These are phyloP conservation scores for Auricularia sp. DNA, from an alignment of 768 basidiomycete species.

Conservation along the genomic window DNA sequence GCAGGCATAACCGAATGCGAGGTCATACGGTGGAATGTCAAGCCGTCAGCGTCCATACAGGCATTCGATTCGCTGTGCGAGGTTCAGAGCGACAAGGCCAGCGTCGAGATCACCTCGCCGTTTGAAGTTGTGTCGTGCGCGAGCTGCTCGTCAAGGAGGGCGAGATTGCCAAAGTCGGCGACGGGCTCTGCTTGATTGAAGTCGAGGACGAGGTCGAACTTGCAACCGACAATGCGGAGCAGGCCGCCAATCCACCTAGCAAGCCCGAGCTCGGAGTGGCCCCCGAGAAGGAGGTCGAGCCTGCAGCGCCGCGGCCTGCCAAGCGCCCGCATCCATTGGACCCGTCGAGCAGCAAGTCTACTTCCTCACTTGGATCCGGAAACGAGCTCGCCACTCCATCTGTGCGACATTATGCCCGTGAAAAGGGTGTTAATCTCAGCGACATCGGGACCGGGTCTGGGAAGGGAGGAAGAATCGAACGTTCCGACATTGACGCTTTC, in stretches of 20 bases:
- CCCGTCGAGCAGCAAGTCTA: slow-evolving; percentile 19
- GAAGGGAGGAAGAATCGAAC: slow-evolving; percentile 65
- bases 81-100: slow-evolving; percentile 85
- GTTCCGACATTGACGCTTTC: slow-evolving; percentile 58
- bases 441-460: slow-evolving; percentile 58
- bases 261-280: slow-evolving; percentile 5
- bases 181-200: slow-evolving; percentile 69
- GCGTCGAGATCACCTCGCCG: slow-evolving; percentile 84
- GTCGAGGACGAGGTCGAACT: slow-evolving; percentile 49
- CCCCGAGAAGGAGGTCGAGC: slow-evolving; percentile 10
- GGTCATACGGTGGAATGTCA: slow-evolving; percentile 73
- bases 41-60: slow-evolving; percentile 39
- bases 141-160: slow-evolving; percentile 71
- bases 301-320: slow-evolving; percentile 7
- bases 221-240: slow-evolving; percentile 8
- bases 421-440: slow-evolving; percentile 51
- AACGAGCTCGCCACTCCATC: slow-evolving; percentile 63
- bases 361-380: slow-evolving; percentile 37
- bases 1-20: slow-evolving; percentile 90
- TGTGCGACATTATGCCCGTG: slow-evolving; percentile 66
- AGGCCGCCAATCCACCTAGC: slow-evolving; percentile 9
- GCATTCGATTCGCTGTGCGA: slow-evolving; percentile 65
- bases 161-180: slow-evolving; percentile 74
- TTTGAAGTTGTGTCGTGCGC: slow-evolving; percentile 67
- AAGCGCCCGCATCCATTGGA: slow-evolving; percentile 8